Evolutionary conservation across 2,329 filamentous ascomycete genomes (phyloP), one percentile per base, ranked within the genome.

Genomic region (Penicillium sp.): DNA sequence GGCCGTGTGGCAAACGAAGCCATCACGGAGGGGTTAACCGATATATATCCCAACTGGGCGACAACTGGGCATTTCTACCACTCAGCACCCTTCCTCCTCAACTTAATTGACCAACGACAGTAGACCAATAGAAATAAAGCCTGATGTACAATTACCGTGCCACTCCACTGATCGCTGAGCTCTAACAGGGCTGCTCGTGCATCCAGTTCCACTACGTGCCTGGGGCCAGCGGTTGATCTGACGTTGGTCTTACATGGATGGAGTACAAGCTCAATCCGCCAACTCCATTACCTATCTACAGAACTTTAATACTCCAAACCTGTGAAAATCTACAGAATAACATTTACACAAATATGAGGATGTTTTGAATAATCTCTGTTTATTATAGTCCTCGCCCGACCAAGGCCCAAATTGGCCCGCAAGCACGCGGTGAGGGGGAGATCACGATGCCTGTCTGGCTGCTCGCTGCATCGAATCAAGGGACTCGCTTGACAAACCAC

Each of bases 381-480:
- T n/a, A 22, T 35, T 15, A 3, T 10, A 25, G 35, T 5, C 5
- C 34, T 5, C 1, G 20, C 20, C 20, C 20, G 20, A 10, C 28
- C 31, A 35, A 50, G 22, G 49, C 17, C 34, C 6, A 39, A 52
- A 39, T 38, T 20, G 7, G 25, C 49, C 12, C 22, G 22, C 39
- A 25, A 52, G 22, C 11, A 28, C 49, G 34, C 17, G 11, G 49
- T 25, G 31, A 55, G n/a, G 25, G 42, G 28, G 22, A 37, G 52
- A 47, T 55, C 52, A 55, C 41, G 42, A 55, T 45, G 50, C 37
- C 38, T 20, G 20, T 38, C 38, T 12, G 55, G 34, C 45, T 38
- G 34, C 42, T 41, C 41, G n/a, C 48, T 43, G 45, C 51, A 45
- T 58, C 60, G 58, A 63, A 61, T 63, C 60, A 61, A 63, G 49